Percentiles rank a stretch among this genome's conserved stretches.
Conservation (phyloP, 768 basidiomycete genomes). For the Phanerochaete sordida region DNA sequence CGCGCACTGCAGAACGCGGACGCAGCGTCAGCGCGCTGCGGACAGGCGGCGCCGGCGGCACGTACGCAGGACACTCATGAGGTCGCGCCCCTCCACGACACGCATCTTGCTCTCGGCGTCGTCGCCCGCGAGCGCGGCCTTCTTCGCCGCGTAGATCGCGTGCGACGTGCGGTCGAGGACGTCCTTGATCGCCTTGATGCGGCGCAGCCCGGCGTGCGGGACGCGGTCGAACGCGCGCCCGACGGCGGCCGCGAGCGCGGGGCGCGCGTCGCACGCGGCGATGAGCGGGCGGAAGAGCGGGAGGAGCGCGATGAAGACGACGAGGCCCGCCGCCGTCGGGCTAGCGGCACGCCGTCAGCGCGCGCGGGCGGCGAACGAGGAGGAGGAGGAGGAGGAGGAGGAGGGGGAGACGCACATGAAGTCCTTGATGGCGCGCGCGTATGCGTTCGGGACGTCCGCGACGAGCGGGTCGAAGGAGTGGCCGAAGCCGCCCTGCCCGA, state of each 20-base stretch:
- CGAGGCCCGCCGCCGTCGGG: neutral
- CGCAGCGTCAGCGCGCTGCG: neutral
- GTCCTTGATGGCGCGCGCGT: conserved; percentile 26
- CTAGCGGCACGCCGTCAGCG: no score
- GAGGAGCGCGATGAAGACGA: neutral
- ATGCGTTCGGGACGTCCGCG: conserved; percentile 17
- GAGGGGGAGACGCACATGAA: conserved; percentile 32
- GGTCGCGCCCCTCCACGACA: conserved; percentile 25
- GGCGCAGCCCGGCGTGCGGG: conserved; percentile 10
- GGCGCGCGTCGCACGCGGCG: no score
- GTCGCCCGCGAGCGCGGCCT: conserved; percentile 12
- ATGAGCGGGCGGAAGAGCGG: neutral
- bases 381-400: no score
- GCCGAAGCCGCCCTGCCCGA: conserved; percentile 46
- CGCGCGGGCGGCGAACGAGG: no score
- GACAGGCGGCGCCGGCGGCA: neutral
- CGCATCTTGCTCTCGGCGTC: conserved; percentile 16
- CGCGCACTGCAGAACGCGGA: conserved; percentile 18
- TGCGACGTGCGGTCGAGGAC: conserved; percentile 13
- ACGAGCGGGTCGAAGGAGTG: conserved; percentile 34
- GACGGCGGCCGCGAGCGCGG: conserved; percentile 20
- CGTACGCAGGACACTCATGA: conserved; percentile 27
- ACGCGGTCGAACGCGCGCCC: conserved; percentile 1
- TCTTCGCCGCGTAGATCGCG: conserved; percentile 18
- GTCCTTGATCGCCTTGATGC: conserved; percentile 11